Base-by-base conservation (phyloP, 345 rosid genomes). In the Acer saccharum region DNA sequence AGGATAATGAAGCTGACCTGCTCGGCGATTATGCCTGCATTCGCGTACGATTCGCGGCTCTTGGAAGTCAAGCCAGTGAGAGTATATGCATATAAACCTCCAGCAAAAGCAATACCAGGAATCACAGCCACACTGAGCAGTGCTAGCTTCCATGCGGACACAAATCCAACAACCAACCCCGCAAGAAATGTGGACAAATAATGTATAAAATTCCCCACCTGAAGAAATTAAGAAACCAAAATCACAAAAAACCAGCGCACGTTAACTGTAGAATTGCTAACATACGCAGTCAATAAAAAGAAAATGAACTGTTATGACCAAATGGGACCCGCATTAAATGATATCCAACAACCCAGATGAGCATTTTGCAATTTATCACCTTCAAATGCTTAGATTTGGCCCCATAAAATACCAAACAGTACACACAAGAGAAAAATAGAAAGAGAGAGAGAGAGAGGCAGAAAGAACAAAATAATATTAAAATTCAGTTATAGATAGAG, bases 141-240 rank as follows among this genome's bases (percentile, higher is more conserved):
- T 65, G 99, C 98, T 76, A 97, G 82, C 89, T 85, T 89, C 99
- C 99, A 97, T 85, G 99, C 99, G 57, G 99, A 91, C 64, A 97
- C 98, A 84, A 97, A 97, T 63, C 99, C 99, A 78, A 97, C 99
- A 72, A 97, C 99, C 70, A 97, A 81, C 77, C 99, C 99, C 54
- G 99, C 99, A 83, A 97, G 85, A 82, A 97, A 97, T 21, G 99
- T 97, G 25, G 99, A 97, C 78, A 97, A 57, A 79, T 94, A 97
- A 83, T 97, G 99, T 60, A 97, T 94, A 73, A 97, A 97, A 75
- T 97, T 97, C 13, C 99, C 99, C 80, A 97, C 99, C 99, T 97
- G 62, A 83, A 70, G 66, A 84, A 73, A 57, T 70, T 20, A 52
- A 76, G 79, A 74, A 77, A 81, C 72, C 74, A 63, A 73, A 77